Base-by-base conservation (phyloP, 306 rosid species). In the Cicer pinnatifidum region DNA sequence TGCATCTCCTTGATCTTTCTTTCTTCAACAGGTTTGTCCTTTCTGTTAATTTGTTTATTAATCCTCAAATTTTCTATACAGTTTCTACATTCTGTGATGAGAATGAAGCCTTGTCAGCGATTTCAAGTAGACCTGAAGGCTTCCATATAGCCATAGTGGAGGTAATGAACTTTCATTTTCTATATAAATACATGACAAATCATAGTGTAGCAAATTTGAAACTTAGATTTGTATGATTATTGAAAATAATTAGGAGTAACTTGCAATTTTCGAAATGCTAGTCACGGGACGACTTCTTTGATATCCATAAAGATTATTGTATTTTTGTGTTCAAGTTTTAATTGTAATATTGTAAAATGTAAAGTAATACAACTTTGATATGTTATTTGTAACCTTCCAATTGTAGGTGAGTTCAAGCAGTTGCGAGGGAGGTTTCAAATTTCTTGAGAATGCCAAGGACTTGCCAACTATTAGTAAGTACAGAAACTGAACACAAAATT, bases 391-490 rank as follows among this genome's bases (percentile, higher is more conserved):
- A 47, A 69, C 72, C 59, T 83, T 23, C 45, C 17, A 75, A 77
- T 70, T 40, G 84, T 89, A 95, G 99, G 96, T 90, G 52, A 78
- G 82, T 70, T 77, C 87, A 39, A 85, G 82, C 75, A 73, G 76
- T 41, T 74, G 52, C 76, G 57, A 53, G 23, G 89, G 82, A 79
- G 80, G 85, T 75, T 88, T 88, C 85, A 82, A 85, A 80, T 93
- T 95, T 85, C 96, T 95, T 17, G 96, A 95, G 89, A 81, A 87
- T 77, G 88, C 88, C 2, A 89, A 90, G 84, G 96, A 89, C 77
- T 82, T 91, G 86, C 95, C 97, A 11, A 89, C 85, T 73, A 86
- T 94, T 72, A 88, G 97, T 94, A 86, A 84, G 99, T 82, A 58
- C 11, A 50, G 40, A 71, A 73, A 74, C 48, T 48, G 65, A 59